Percentiles rank a stretch among this genome's conserved stretches.
Evolutionary conservation across 768 basidiomycete genomes (phyloP).

Genomic region (Rickenella mellea): DNA sequence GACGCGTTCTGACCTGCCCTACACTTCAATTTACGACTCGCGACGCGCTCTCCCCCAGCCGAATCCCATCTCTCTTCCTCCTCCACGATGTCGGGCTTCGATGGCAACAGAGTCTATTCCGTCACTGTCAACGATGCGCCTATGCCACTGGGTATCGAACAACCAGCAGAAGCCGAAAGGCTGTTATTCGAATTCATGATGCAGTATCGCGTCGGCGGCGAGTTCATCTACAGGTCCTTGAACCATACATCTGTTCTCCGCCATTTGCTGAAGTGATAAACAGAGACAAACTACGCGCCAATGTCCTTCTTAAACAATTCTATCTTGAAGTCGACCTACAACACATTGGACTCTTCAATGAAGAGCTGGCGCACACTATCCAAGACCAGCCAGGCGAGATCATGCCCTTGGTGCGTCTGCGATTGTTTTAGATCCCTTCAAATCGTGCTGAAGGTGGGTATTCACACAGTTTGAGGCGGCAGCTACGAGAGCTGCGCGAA

Average conservation of each 20-base stretch:
- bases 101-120: slow-evolving; percentile 70
- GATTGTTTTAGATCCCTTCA: not conserved
- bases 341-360: slow-evolving; percentile 76
- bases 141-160: slow-evolving; percentile 48
- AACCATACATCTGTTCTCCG: not conserved
- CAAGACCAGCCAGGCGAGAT: slow-evolving; percentile 87
- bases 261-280: slow-evolving; percentile 2
- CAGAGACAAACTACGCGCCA: slow-evolving; percentile 83
- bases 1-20: not conserved
- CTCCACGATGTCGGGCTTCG: slow-evolving; percentile 75
- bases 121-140: slow-evolving; percentile 68
- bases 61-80: slow-evolving; percentile 2
- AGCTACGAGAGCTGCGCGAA: slow-evolving; percentile 72
- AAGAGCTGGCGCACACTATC: slow-evolving; percentile 85
- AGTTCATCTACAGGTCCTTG: slow-evolving; percentile 82
- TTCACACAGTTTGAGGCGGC: slow-evolving; percentile 79
- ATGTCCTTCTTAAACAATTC: slow-evolving; percentile 81
- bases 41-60: not conserved
- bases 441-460: not conserved
- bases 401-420: slow-evolving; percentile 62
- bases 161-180: slow-evolving; percentile 74
- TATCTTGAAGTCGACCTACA: slow-evolving; percentile 80
- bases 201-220: slow-evolving; percentile 79
- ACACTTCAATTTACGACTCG: not conserved
- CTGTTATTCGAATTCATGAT: slow-evolving; percentile 79